These are phyloP conservation scores for Bothriochloa decipiens DNA, from an alignment of 176 grass and related monocot species.

Conservation along the genomic window DNA sequence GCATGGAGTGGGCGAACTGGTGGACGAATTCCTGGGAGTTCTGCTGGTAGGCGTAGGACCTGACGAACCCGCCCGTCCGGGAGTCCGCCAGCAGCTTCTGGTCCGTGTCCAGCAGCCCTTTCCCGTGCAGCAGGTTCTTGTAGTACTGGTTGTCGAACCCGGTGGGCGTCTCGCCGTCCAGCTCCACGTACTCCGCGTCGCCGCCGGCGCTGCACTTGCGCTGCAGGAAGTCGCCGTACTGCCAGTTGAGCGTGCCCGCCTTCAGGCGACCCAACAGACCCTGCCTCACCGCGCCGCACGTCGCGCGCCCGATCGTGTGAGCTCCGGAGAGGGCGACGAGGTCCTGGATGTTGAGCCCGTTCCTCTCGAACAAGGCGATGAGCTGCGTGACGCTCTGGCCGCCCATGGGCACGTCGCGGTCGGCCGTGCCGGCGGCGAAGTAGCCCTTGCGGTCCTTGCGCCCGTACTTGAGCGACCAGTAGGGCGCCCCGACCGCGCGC, in stretches of 20 bases:
- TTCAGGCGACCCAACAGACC: conserved; percentile 35
- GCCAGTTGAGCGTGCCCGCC: conserved; percentile 33
- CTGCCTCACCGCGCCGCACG: conserved; percentile 58
- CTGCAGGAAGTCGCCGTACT: conserved; percentile 62
- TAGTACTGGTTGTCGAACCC: conserved; percentile 69
- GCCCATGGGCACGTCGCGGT: conserved; percentile 59
- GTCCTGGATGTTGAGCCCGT: conserved; percentile 63
- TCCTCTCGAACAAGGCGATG: conserved; percentile 66
- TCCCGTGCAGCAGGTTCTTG: conserved; percentile 62
- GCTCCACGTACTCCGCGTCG: conserved; percentile 49
- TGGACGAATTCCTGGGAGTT: conserved; percentile 26
- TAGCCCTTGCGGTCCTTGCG: conserved; percentile 53
- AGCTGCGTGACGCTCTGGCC: conserved; percentile 69
- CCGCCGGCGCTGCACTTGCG: conserved; percentile 58
- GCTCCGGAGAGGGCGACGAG: conserved; percentile 80
- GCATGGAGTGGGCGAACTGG: conserved; percentile 76
- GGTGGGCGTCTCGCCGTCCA: conserved; percentile 72
- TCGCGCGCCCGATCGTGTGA: conserved; percentile 75
- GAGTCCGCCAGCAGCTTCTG: conserved; percentile 65
- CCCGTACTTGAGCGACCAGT: conserved; percentile 67
- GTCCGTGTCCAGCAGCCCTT: conserved; percentile 66
- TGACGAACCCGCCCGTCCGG: conserved; percentile 48
- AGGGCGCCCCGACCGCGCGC: conserved; percentile 10
- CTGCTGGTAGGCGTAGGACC: conserved; percentile 33
- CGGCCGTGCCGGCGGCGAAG: conserved; percentile 49